Conservation (phyloP, 345 rosid species). For the Lumnitzera racemosa region DNA sequence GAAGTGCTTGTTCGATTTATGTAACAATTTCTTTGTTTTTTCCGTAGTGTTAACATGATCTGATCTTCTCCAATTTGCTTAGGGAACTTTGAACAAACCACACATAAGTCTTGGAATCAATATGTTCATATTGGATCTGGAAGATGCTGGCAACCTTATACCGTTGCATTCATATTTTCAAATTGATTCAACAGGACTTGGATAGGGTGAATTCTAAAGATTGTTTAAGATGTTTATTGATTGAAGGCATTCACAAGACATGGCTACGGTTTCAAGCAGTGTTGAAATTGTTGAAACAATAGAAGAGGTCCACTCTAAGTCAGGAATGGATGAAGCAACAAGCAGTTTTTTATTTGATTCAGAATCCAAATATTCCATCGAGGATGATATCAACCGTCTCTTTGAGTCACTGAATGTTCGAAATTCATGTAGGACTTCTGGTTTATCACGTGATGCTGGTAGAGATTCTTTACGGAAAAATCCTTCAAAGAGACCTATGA, state of each 20-base stretch:
- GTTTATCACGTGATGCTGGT: slow-evolving; percentile 16
- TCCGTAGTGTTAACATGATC: slow-evolving; percentile 7
- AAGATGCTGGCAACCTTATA: slow-evolving; percentile 10
- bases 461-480: slow-evolving; percentile 40
- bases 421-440: slow-evolving; percentile 31
- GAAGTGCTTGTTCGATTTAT: too few species aligned
- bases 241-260: slow-evolving; percentile 14
- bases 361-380: slow-evolving; percentile 46
- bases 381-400: slow-evolving; percentile 66
- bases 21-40: background rate
- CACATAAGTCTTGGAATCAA: slow-evolving; percentile 15
- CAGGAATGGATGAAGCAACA: slow-evolving; percentile 19
- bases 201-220: slow-evolving; percentile 18
- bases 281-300: slow-evolving; percentile 54
- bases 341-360: slow-evolving; percentile 17
- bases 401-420: slow-evolving; percentile 51
- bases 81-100: slow-evolving; percentile 11
- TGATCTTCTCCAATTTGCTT: slow-evolving; percentile 28
- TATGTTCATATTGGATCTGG: slow-evolving; percentile 23
- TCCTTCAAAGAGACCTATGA: slow-evolving; percentile 66
- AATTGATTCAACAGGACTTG: slow-evolving; percentile 26
- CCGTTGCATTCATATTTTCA: background rate
- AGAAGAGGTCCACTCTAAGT: slow-evolving; percentile 25
- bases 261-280: slow-evolving; percentile 29
- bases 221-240: slow-evolving; percentile 5